Evolutionary conservation across 2,329 filamentous ascomycete genomes (phyloP), one percentile per base, ranked within the genome.

Genomic region (Rachicladosporium sp.): DNA sequence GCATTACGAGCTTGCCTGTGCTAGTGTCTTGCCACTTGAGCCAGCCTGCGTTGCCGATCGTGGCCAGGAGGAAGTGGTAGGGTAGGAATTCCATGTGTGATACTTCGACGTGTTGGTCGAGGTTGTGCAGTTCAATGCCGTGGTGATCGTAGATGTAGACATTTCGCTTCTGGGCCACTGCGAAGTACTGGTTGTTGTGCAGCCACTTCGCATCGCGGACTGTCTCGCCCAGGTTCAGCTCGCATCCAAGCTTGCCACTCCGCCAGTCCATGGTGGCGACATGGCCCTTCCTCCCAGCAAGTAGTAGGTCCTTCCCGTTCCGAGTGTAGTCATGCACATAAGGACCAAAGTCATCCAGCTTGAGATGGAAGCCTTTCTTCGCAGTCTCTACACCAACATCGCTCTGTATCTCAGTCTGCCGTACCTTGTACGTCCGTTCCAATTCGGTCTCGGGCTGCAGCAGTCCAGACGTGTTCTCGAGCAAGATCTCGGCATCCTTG

Each of bases 231-330:
- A 98, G 70, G 58, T 98, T 86, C 46, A 96, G 55, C 60, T 98
- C 91, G 58, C 87, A 95, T 5, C 84, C 85, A 43, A 95, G 67
- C 61, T 88, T 94, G 32, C 88, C 89, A 50, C 82, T 81, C 47
- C 89, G 73, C 89, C 91, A 98, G 63, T 98, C 88, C 76, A 96
- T 93, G 1, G 84, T 89, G 41, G 91, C 89, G 48, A 98, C 70
- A 75, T 98, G 91, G 10, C 91, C 91, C 63, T 94, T 95, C 44
- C 86, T 73, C 21, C 91, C 88, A 9, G 81, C 87, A 29, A 98
- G 70, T 39, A 98, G 66, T 46, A 98, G 65, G 52, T 93, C 80
- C 48, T 83, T 76, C 35, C 91, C 91, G 55, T 93, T 96, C 33
- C 86, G 74, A 35, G 85, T 86, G 63, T 94, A 98, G 50, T 95